Evolutionary conservation across 805 yeast genomes (phyloP), one percentile per base, ranked within the genome.

Genomic region (Phaffomyces antillensis): DNA sequence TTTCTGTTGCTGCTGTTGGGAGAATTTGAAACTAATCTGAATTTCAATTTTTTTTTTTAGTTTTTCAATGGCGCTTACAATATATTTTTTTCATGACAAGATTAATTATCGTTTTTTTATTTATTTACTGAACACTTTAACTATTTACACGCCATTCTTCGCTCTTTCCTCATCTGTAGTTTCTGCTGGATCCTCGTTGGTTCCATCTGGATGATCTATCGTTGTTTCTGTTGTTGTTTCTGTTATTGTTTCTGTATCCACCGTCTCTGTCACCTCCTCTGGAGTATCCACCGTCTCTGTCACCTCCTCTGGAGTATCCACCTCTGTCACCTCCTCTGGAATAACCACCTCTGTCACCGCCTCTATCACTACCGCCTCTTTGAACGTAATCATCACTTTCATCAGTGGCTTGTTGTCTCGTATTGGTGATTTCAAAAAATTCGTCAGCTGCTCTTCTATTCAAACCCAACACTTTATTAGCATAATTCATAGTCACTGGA

Each of bases 391-490:
- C n/a, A 10, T 17, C 37, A 13, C 25, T n/a, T 7, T 13, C 15
- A 23, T 35, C 37, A 28, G 30, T 34, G 18, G 37, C n/a, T 34
- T 18, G 7, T 34, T 10, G 24, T 39, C 23, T 28, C 13, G 13
- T 28, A 12, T 30, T 18, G 32, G n/a, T 28, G 33, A 47, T 37
- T 37, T 58, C 58, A 42, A 54, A 58, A 40, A 50, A 47, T 16
- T 43, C 44, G 7, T 39, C 37, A 11, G 58, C 54, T 31, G 50
- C 52, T 43, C 54, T 49, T 48, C 46, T 49, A 36, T 43, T 44
- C 42, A 58, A 41, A 9, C 53, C 54, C 11, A 57, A 42, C 11
- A 56, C 61, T 41, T 51, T 46, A 13, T 44, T 34, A 12, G 56
- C 58, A 39, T 54, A 54, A 7, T 46, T 48, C 24, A 41, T 39